Conservation (phyloP, 2,329 filamentous ascomycete genomes). For the Colletotrichum gigasporum region DNA sequence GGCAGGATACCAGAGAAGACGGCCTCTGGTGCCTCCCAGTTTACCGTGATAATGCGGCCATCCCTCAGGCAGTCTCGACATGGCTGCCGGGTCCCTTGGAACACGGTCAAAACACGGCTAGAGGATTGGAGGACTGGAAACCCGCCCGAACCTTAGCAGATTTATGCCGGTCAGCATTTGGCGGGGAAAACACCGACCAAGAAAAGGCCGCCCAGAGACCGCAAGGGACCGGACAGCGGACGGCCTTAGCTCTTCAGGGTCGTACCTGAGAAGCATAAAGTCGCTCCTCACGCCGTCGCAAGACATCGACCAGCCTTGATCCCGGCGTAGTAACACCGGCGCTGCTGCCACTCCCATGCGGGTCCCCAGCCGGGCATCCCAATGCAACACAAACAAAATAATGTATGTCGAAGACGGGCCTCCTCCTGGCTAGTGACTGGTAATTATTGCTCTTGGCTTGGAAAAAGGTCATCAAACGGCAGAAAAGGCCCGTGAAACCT, state of each 20-base stretch:
- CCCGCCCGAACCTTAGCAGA: constrained; percentile 12
- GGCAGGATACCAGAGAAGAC: neutral
- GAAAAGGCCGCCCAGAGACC: neutral
- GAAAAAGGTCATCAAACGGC: neutral
- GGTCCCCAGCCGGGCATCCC: neutral
- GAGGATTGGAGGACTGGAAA: neutral
- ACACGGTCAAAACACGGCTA: neutral
- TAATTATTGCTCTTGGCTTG: constrained; percentile 5
- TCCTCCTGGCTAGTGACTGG: neutral
- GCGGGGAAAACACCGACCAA: neutral
- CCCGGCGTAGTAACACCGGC: neutral
- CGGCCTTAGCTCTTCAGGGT: neutral
- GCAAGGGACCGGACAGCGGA: constrained; percentile 1
- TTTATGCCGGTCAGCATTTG: constrained; percentile 10
- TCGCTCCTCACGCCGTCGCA: constrained; percentile 1
- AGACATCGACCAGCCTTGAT: neutral
- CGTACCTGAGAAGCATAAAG: constrained; percentile 5
- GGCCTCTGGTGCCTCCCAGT: neutral
- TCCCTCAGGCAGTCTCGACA: neutral
- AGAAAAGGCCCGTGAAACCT: constrained; percentile 7
- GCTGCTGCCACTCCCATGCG: neutral
- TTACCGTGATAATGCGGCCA: constrained; percentile 13
- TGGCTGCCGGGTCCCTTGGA: neutral
- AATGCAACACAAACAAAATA: neutral
- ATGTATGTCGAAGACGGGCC: no score